Evolutionary conservation across 306 rosid genomes (phyloP).

Genomic region (Trichosanthes cucumerina): DNA sequence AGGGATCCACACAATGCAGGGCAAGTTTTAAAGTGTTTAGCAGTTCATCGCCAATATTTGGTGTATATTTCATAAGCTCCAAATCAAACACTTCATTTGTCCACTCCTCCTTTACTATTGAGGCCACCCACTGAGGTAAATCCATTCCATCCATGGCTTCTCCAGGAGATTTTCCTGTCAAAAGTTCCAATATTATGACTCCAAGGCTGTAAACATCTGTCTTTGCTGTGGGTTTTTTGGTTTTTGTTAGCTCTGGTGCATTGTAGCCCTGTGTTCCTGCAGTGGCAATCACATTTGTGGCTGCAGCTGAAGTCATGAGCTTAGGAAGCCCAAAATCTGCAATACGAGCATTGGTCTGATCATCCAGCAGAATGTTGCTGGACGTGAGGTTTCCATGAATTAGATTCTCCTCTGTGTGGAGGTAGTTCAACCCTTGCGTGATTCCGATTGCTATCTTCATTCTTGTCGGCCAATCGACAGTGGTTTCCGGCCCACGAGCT

Average conservation of each 20-base stretch:
- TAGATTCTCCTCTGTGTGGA: slow-evolving; percentile 57
- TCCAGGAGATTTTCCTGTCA: slow-evolving; percentile 85
- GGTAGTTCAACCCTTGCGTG: slow-evolving; percentile 59
- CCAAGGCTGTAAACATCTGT: slow-evolving; percentile 89
- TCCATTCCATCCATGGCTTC: slow-evolving; percentile 78
- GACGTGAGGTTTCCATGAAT: slow-evolving; percentile 85
- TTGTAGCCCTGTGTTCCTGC: slow-evolving; percentile 81
- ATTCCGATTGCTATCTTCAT: slow-evolving; percentile 69
- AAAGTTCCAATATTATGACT: slow-evolving; percentile 84
- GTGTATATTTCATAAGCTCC: slow-evolving; percentile 78
- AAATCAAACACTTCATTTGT: slow-evolving; percentile 84
- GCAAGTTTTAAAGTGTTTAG: slow-evolving; percentile 75
- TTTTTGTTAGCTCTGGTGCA: slow-evolving; percentile 81
- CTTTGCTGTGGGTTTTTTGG: slow-evolving; percentile 71
- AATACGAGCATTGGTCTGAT: slow-evolving; percentile 38
- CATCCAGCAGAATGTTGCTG: slow-evolving; percentile 65
- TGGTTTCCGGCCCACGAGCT: slow-evolving; percentile 66
- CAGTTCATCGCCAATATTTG: slow-evolving; percentile 66
- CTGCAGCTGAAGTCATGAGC: slow-evolving; percentile 80
- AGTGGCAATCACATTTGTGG: slow-evolving; percentile 73
- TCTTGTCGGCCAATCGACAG: slow-evolving; percentile 72
- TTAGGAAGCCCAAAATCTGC: slow-evolving; percentile 76
- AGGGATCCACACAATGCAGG: slow-evolving; percentile 95
- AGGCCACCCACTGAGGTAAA: slow-evolving; percentile 98
- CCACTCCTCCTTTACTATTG: slow-evolving; percentile 96